A percentile compares a stretch with the other conserved stretches of the same genome.
Conservation (phyloP, 1,284 basidiomycete species). For the Agroathelia rolfsii region DNA sequence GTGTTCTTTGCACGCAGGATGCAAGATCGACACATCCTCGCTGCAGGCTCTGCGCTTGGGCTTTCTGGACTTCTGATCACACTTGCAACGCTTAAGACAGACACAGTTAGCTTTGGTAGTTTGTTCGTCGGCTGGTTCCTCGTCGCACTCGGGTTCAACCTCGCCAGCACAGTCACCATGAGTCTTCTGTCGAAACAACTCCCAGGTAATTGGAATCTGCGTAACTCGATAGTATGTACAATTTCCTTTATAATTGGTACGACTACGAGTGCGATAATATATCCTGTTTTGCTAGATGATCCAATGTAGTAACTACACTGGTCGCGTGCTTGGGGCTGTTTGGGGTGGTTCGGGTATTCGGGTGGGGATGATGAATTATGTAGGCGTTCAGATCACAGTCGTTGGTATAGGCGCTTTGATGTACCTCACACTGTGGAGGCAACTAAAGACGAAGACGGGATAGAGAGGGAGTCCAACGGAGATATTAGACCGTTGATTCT, state of each 20-base stretch:
- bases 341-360: slow-evolving; percentile 58
- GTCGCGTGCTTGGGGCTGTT: slow-evolving; percentile 53
- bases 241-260: too few relatives aligned
- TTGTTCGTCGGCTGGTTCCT: slow-evolving; percentile 60
- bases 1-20: slow-evolving; percentile 43
- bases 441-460: slow-evolving; percentile 58
- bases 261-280: not conserved
- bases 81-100: slow-evolving; percentile 31
- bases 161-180: slow-evolving; percentile 56
- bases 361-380: slow-evolving; percentile 54
- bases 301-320: slow-evolving; percentile 59
- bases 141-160: slow-evolving; percentile 60
- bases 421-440: slow-evolving; percentile 46
- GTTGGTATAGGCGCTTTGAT: slow-evolving; percentile 48
- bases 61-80: slow-evolving; percentile 42
- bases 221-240: slow-evolving; percentile 42
- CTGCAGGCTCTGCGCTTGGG: slow-evolving; percentile 41
- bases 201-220: slow-evolving; percentile 49
- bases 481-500: too few relatives aligned
- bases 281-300: slow-evolving; percentile 29
- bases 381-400: slow-evolving; percentile 52
- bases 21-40: slow-evolving; percentile 54
- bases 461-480: too few relatives aligned
- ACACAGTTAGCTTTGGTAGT: slow-evolving; percentile 35
- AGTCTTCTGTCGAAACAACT: slow-evolving; percentile 59